A percentile compares a stretch with the other conserved stretches of the same genome.
Evolutionary conservation across 805 yeast genomes (phyloP).

Genomic region (Dipodascopsis tothii): DNA sequence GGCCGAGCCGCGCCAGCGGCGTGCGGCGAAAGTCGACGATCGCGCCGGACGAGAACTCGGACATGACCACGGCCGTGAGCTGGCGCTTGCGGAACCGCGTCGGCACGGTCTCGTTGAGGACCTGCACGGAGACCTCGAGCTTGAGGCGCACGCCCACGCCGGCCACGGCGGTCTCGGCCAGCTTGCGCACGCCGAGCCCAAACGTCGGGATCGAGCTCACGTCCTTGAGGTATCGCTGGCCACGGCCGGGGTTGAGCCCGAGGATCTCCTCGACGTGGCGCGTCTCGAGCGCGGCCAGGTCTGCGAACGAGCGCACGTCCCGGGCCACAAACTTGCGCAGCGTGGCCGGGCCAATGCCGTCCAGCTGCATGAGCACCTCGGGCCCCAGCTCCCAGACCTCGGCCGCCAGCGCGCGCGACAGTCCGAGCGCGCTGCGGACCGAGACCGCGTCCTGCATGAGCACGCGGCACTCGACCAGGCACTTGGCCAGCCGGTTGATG

Average conservation of each 20-base stretch:
- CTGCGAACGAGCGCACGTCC: slow-evolving; percentile 32
- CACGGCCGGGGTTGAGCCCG: slow-evolving; percentile 38
- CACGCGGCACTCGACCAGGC: slow-evolving; percentile 40
- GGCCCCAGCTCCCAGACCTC: slow-evolving; percentile 47
- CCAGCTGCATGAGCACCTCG: slow-evolving; percentile 41
- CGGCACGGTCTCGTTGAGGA: slow-evolving; percentile 23
- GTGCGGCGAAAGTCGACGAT: slow-evolving; percentile 43
- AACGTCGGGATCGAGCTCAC: slow-evolving; percentile 36
- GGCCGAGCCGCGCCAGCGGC: too few species aligned
- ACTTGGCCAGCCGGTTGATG: slow-evolving; percentile 38
- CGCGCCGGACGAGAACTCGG: slow-evolving; percentile 31
- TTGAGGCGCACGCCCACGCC: slow-evolving; percentile 12
- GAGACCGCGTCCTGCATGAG: slow-evolving; percentile 40
- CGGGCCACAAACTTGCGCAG: slow-evolving; percentile 36
- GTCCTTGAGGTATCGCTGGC: slow-evolving; percentile 34
- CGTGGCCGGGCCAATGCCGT: slow-evolving; percentile 40
- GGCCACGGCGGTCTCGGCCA: slow-evolving; percentile 11
- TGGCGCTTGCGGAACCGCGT: slow-evolving; percentile 23
- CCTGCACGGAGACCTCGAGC: slow-evolving; percentile 27
- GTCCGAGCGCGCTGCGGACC: slow-evolving; percentile 33
- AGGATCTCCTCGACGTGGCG: slow-evolving; percentile 38
- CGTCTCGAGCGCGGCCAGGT: slow-evolving; percentile 29
- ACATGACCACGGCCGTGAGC: slow-evolving; percentile 31
- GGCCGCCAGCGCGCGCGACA: slow-evolving; percentile 38
- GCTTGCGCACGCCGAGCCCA: slow-evolving; percentile 19